Conservation (phyloP, 108 stramenopile genomes). For the Ochromonas danica region DNA sequence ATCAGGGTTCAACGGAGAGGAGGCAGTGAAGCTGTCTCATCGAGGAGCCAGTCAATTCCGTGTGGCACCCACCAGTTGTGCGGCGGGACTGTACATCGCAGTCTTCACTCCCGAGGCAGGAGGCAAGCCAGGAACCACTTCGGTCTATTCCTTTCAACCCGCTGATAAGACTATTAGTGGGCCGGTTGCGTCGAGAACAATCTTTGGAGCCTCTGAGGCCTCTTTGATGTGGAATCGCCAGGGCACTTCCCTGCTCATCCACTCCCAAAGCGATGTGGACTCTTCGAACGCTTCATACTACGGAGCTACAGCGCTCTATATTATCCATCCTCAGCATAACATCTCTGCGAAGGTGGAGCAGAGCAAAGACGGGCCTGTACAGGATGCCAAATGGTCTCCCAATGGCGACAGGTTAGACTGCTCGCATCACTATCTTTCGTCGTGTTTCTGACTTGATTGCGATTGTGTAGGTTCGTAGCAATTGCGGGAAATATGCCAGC, state of each 20-base stretch:
- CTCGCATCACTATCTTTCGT: neutral
- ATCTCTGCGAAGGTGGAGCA: neutral
- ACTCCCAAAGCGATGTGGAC: constrained; percentile 84
- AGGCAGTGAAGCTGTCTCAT: neutral
- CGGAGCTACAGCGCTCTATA: constrained; percentile 79
- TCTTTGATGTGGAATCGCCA: constrained; percentile 69
- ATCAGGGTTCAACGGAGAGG: neutral
- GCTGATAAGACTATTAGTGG: neutral
- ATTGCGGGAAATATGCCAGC: constrained; percentile 87
- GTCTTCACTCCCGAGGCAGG: constrained; percentile 76
- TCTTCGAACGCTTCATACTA: constrained; percentile 87
- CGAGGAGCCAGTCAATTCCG: neutral
- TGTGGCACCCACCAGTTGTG: neutral
- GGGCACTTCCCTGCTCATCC: constrained; percentile 70
- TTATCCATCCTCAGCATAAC: constrained; percentile 61
- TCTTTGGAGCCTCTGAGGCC: constrained; percentile 64
- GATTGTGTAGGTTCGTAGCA: constrained; percentile 69
- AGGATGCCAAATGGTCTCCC: constrained; percentile 81
- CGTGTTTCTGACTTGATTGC: neutral
- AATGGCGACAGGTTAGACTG: constrained; percentile 48
- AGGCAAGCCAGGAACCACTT: constrained; percentile 72
- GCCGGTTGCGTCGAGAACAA: constrained; percentile 46
- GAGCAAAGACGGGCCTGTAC: constrained; percentile 61
- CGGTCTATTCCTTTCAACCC: constrained; percentile 39
- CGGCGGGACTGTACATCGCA: constrained; percentile 48